Conservation (phyloP, 306 rosid genomes). For the Lithocarpus polystachyus region DNA sequence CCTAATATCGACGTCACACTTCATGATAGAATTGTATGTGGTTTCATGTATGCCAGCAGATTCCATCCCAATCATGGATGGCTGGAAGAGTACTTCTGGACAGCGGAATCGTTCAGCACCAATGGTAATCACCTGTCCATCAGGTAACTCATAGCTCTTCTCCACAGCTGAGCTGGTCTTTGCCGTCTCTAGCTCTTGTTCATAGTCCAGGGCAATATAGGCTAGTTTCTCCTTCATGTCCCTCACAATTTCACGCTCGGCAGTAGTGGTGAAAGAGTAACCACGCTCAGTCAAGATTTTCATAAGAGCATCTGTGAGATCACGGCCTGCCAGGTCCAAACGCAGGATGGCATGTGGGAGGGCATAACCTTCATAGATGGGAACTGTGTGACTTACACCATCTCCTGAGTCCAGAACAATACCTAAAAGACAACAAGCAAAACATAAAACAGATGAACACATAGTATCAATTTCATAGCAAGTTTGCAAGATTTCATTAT, state of each 20-base stretch:
- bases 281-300: conserved; percentile 99
- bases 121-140: conserved; percentile 28
- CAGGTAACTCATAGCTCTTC: conserved; percentile 90
- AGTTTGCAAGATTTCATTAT: too few relatives aligned
- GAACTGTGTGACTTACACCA: conserved; percentile 99
- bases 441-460: background rate
- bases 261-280: conserved; percentile 90
- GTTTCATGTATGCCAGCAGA: conserved; percentile 94
- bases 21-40: conserved; percentile 55
- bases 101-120: conserved; percentile 93
- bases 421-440: conserved; percentile 41
- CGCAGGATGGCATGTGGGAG: conserved; percentile 99
- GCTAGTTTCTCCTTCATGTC: conserved; percentile 91
- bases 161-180: conserved; percentile 89
- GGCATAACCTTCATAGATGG: conserved; percentile 93
- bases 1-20: too few relatives aligned
- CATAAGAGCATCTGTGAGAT: conserved; percentile 92
- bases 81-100: conserved; percentile 98
- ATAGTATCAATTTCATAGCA: too few relatives aligned
- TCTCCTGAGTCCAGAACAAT: conserved; percentile 95
- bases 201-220: conserved; percentile 90
- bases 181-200: conserved; percentile 84
- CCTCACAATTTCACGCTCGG: conserved; percentile 97
- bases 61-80: conserved; percentile 98
- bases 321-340: conserved; percentile 96